Evolutionary conservation across 2,329 filamentous ascomycete genomes (phyloP), one percentile per base, ranked within the genome.

Genomic region (Aspergillus sp.): DNA sequence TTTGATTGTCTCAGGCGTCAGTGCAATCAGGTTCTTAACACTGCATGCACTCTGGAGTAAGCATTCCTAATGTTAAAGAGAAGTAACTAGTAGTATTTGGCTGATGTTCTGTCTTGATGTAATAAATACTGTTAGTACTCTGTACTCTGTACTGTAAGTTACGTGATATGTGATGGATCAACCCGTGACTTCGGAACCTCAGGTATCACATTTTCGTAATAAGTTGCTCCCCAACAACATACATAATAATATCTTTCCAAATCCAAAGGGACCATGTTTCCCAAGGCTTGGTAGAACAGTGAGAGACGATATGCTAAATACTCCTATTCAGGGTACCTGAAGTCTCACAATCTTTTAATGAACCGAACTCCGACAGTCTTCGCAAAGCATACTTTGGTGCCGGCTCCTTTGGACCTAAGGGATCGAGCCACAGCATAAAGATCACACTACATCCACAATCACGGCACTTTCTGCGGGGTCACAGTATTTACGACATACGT

Each of bases 251-350:
- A 43, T 27, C 22, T 27, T 19, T 9, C 12, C 41, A 9, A 43
- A 25, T 15, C 19, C 12, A 38, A 12, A 19, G 10, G 35, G n/a
- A 10, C 10, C 15, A 19, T 38, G 19, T 15, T 23, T 37, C 20
- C 7, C 19, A 38, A 9, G 2, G 9, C 4, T 25, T 32, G 39
- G 17, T 25, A 25, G 17, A 22, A 15, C 22, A 23, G 22, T 30
- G 3, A 54, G 52, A 53, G 38, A 55, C 55, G 52, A 49, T 32
- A 25, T 43, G 33, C 43, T 43, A 41, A 47, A 41, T 46, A 42
- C 42, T 35, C 42, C 15, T 48, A 39, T 38, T 44, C 44, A 41
- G 47, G 46, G 39, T 51, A 44, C 44, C 41, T 38, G 37, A 32
- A 49, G 42, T 45, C 49, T 19, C 44, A 17, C 5, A 38, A 13